Conservation (phyloP, 345 rosid genomes). For the Lepidium sativum region DNA sequence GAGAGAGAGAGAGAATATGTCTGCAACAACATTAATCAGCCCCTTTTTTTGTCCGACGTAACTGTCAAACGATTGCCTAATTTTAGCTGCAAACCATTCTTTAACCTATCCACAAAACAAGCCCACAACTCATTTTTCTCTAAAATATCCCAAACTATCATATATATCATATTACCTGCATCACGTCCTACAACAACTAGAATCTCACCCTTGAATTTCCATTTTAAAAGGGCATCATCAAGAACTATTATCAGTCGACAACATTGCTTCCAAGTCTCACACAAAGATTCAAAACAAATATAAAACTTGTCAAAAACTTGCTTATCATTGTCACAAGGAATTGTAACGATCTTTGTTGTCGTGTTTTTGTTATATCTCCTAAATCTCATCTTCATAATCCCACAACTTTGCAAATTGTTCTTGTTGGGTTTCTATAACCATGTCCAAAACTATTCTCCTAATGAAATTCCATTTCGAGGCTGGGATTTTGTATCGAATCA, state of each 20-base stretch:
- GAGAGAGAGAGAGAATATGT: too few relatives aligned
- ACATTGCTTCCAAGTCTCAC: neutral
- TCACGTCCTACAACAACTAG: neutral
- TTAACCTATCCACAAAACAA: neutral
- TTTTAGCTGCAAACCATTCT: too few relatives aligned
- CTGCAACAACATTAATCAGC: too few relatives aligned
- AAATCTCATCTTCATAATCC: neutral
- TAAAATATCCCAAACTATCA: neutral
- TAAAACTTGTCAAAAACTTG: neutral
- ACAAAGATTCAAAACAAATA: neutral
- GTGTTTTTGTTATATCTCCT: neutral
- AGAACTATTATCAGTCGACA: neutral
- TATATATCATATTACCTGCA: neutral
- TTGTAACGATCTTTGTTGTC: neutral
- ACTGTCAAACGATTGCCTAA: too few relatives aligned
- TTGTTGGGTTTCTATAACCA: neutral
- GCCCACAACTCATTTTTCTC: neutral
- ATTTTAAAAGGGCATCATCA: neutral
- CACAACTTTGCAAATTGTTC: neutral
- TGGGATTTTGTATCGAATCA: too few relatives aligned
- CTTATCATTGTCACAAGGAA: neutral
- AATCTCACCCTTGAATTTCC: neutral
- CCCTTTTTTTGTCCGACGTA: too few relatives aligned
- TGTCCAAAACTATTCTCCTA: neutral
- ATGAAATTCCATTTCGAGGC: too few relatives aligned